These are phyloP conservation scores for Pichia sp. DNA, from an alignment of 1,139 yeast species.

Conservation along the genomic window DNA sequence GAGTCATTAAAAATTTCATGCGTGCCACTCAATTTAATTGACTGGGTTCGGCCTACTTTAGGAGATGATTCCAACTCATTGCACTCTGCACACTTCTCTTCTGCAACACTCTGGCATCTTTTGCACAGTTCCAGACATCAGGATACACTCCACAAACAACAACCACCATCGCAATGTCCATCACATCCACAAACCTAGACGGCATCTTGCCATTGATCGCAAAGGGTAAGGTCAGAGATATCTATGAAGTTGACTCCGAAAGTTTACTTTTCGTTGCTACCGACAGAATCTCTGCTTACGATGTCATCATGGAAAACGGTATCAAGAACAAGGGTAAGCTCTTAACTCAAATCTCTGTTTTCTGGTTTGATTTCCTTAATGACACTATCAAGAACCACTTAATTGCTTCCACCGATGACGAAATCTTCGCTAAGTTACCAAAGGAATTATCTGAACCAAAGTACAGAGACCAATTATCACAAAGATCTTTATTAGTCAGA, in stretches of 20 bases:
- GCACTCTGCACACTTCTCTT: too few relatives aligned
- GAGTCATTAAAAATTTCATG: too few relatives aligned
- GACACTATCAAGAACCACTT: conserved; percentile 67
- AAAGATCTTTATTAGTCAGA: conserved; percentile 77
- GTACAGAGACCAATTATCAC: conserved; percentile 65
- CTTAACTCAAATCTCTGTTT: conserved; percentile 80
- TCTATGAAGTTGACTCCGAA: conserved; percentile 73
- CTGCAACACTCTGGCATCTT: too few relatives aligned
- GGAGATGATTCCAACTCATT: too few relatives aligned
- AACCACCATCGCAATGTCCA: too few relatives aligned
- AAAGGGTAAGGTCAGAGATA: conserved; percentile 94
- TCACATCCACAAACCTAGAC: conserved; percentile 63
- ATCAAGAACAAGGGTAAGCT: conserved; percentile 87
- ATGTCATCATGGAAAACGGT: conserved; percentile 92
- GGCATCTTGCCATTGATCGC: conserved; percentile 80
- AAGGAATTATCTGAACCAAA: conserved; percentile 52
- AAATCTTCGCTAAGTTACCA: conserved; percentile 65
- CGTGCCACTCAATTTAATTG: too few relatives aligned
- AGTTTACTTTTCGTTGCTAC: conserved; percentile 91
- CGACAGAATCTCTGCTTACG: conserved; percentile 96
- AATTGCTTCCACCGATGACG: conserved; percentile 46
- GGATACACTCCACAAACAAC: too few relatives aligned
- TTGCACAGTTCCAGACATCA: too few relatives aligned
- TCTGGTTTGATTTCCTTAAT: conserved; percentile 82
- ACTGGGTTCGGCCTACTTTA: too few relatives aligned